phyloP scores from a whole-genome alignment of 108 stramenopile genomes.

The Pseudonitzschia multiseries region DNA sequence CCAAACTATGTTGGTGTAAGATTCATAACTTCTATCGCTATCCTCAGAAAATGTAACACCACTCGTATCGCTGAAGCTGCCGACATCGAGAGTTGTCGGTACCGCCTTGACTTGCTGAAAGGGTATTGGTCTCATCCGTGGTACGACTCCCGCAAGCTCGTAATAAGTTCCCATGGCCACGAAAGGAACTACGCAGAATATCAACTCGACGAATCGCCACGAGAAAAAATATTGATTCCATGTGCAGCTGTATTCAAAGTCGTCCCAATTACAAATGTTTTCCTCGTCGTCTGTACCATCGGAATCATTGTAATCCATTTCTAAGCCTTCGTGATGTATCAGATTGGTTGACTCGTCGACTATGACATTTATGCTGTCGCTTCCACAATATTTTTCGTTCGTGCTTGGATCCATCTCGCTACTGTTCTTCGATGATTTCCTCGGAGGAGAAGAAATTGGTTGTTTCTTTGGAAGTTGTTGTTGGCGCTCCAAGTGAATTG shows the following conservation, averaged over 20 bases:
- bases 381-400: no score
- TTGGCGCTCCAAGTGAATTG: no score
- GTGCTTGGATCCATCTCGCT: no score
- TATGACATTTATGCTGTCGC: no score
- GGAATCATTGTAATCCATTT: neutral
- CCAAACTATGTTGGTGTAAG: neutral
- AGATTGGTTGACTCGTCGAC: no score
- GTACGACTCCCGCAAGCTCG: neutral
- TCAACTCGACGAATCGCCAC: constrained; percentile 11
- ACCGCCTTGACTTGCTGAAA: constrained; percentile 29
- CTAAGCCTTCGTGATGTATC: no score
- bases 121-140: constrained; percentile 42
- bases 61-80: neutral
- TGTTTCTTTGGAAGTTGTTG: no score
- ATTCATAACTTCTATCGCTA: neutral
- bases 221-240: constrained; percentile 5
- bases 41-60: constrained; percentile 7
- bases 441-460: no score
- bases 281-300: neutral
- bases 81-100: no score
- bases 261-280: neutral
- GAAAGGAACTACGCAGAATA: neutral
- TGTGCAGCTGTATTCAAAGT: neutral
- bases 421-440: no score
- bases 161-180: no score